A percentile compares a stretch with the other conserved stretches of the same genome.
phyloP scores from a whole-genome alignment of 208 protist genomes.

The Wallacemonas sp. region DNA sequence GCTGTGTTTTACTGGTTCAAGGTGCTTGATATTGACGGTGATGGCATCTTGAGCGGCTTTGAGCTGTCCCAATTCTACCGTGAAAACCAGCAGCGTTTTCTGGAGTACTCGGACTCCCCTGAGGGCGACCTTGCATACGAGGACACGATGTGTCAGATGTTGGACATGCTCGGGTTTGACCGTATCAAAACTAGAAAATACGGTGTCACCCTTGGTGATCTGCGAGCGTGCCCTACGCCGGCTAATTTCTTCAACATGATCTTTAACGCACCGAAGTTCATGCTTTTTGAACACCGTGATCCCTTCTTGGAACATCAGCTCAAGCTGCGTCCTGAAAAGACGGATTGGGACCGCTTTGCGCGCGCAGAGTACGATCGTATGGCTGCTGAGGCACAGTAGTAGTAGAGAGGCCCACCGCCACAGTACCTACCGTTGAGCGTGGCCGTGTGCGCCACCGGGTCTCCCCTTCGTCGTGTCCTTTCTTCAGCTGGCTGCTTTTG shows the following conservation, averaged over 20 bases:
- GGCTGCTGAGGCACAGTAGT: conserved; percentile 75
- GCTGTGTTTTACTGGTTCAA: conserved; percentile 96
- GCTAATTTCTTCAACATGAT: conserved; percentile 95
- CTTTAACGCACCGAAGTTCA: conserved; percentile 95
- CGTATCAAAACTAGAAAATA: conserved; percentile 33
- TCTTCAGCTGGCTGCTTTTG: too few species aligned
- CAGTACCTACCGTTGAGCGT: too few species aligned
- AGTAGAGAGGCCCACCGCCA: too few species aligned
- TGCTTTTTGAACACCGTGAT: conserved; percentile 92
- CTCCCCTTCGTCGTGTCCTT: conserved; percentile 14
- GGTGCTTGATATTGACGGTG: conserved; percentile 91
- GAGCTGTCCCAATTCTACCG: conserved; percentile 94
- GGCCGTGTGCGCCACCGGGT: too few species aligned
- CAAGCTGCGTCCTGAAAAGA: conserved; percentile 66
- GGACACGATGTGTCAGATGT: conserved; percentile 95
- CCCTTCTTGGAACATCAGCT: conserved; percentile 83
- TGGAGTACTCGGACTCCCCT: conserved; percentile 60
- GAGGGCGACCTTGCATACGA: conserved; percentile 62
- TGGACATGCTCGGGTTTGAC: conserved; percentile 92
- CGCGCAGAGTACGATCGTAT: conserved; percentile 92
- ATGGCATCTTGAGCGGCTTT: conserved; percentile 93
- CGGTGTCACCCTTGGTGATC: conserved; percentile 88
- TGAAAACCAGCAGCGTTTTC: conserved; percentile 92
- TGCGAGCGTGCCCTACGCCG: conserved; percentile 85
- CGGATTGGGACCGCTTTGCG: conserved; percentile 94